Percentiles rank a stretch among this genome's conserved stretches.
Evolutionary conservation across 768 basidiomycete species (phyloP).

Genomic region (Candolleomyces eurysporus): DNA sequence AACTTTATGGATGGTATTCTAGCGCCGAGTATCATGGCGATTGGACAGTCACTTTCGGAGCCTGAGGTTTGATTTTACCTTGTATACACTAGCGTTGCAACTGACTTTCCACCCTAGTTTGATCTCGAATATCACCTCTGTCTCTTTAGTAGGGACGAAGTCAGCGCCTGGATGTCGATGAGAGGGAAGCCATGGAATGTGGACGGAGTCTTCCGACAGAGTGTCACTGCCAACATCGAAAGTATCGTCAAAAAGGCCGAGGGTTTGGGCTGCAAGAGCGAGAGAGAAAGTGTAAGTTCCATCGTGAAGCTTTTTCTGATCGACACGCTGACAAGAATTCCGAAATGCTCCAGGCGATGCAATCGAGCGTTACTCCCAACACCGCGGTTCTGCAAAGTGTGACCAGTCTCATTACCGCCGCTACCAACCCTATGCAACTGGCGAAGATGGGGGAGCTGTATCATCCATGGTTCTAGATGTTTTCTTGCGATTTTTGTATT

Average conservation of each 20-base stretch:
- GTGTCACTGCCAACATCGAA: constrained; percentile 57
- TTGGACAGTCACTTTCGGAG: constrained; percentile 85
- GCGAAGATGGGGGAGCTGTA: constrained; percentile 85
- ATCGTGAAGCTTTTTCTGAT: not conserved
- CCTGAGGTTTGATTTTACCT: constrained; percentile 64
- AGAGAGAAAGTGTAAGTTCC: constrained; percentile 70
- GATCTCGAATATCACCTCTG: constrained; percentile 91
- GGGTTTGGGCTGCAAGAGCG: constrained; percentile 80
- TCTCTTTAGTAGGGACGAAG: constrained; percentile 91
- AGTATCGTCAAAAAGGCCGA: constrained; percentile 78
- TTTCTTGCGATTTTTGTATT: constrained; percentile 8
- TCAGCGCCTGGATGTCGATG: constrained; percentile 69
- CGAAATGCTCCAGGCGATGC: constrained; percentile 28
- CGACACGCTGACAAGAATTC: not conserved
- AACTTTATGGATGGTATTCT: constrained; percentile 89
- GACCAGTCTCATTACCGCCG: constrained; percentile 76
- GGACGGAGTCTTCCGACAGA: constrained; percentile 56
- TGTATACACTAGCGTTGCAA: not conserved
- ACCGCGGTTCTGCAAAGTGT: constrained; percentile 78
- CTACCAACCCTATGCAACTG: constrained; percentile 83
- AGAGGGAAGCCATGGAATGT: constrained; percentile 51
- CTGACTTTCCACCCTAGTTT: constrained; percentile 47
- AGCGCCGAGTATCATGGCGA: constrained; percentile 84
- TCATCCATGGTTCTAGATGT: constrained; percentile 76
- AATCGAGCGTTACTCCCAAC: constrained; percentile 31